Base-by-base conservation (phyloP, 768 basidiomycete genomes). In the Macrolepiota dolichaula region DNA sequence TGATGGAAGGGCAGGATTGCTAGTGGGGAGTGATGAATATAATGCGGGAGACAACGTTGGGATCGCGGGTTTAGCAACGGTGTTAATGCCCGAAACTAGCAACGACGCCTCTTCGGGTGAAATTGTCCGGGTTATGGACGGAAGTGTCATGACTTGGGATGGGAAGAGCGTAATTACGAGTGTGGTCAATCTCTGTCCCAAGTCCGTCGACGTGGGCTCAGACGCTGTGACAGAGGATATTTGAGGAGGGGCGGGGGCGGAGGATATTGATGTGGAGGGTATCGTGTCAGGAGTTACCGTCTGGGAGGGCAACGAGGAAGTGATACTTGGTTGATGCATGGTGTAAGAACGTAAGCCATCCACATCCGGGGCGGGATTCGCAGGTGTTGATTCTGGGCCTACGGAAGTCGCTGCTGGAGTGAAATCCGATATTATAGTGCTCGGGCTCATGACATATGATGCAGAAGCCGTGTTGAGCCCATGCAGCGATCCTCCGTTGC, bases 51-150 rank as follows among this genome's bases (percentile, higher is more conserved):
- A 12, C 12, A 19, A n/a, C 22, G 55, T 15, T 25, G 37, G 19
- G 36, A 27, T 24, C 19, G 50, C 25, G 22, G 55, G 53, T 22
- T 42, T 15, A 15, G 15, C 38, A 36, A 42, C 47, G 51, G 61
- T 46, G 24, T 42, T 51, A 46, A 80, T 64, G 60, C 75, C 77
- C 1, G 79, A 70, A 15, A 82, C 65, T 22, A 81, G 62, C 50
- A 72, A 74, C 15, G 76, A 71, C 3, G 79, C 82, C 35, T 79
- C 73, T 11, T 75, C 64, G 9, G 81, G 80, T 25, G 73, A 70
- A 46, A 85, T 67, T 1, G 79, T 81, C 27, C 73, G 71, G 0
- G 81, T 84, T 22, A 72, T 69, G 15, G 77, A 64, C 3, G 70
- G 55, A 42, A 78, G 68, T 4, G 73, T 73, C 7, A 70, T 70